Conservation (phyloP, 108 stramenopile genomes). For the Nannochloropsis oceanica region DNA sequence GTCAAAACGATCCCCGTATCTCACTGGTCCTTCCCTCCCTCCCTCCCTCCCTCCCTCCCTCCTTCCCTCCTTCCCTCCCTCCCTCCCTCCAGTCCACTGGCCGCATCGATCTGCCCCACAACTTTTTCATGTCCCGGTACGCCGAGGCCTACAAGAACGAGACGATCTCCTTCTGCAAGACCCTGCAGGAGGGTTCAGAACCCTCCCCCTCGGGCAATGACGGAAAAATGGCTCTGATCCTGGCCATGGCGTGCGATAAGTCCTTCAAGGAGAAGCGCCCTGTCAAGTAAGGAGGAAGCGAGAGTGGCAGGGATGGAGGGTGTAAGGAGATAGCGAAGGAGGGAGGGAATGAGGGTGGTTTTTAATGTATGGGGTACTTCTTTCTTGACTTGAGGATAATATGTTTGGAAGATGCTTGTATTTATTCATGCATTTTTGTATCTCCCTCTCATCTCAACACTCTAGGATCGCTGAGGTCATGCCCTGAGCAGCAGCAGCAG, state of each 20-base stretch:
- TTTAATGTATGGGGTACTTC: background rate
- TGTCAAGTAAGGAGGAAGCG: background rate
- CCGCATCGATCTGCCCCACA: conserved; percentile 21
- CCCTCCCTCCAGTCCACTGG: background rate
- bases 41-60: background rate
- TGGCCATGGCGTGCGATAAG: conserved; percentile 32
- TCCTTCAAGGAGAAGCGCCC: conserved; percentile 28
- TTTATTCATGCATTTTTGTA: background rate
- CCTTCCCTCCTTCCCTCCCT: background rate
- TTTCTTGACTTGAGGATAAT: too few relatives aligned
- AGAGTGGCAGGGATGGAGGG: background rate
- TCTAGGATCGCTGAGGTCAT: conserved; percentile 13
- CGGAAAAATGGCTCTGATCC: conserved; percentile 16
- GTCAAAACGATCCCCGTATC: background rate
- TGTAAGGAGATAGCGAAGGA: too few relatives aligned
- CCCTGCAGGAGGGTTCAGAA: conserved; percentile 7
- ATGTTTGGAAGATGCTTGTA: background rate
- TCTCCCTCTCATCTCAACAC: background rate
- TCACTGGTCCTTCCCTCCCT: background rate
- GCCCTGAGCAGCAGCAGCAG: background rate
- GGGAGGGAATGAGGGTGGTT: background rate
- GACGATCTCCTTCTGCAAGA: conserved; percentile 31
- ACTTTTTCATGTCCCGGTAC: conserved; percentile 34
- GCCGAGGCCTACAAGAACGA: conserved; percentile 32
- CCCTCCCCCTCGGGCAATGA: conserved; percentile 19